Percentiles rank a stretch among this genome's conserved stretches.
These are phyloP conservation scores for Lactifluus subvellereus DNA, from an alignment of 768 basidiomycete genomes.

Conservation along the genomic window DNA sequence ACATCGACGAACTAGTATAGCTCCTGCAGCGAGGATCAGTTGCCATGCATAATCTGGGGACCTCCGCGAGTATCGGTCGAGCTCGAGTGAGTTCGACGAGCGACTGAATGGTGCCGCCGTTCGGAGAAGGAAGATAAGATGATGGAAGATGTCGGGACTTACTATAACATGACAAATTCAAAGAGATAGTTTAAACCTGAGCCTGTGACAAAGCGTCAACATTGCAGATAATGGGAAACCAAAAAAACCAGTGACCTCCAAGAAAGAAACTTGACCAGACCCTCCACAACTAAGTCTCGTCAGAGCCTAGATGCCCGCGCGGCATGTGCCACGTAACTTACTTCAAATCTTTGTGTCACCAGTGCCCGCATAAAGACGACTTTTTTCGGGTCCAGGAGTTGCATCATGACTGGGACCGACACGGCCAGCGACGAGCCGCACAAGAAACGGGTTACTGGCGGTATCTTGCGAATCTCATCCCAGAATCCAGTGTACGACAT, in stretches of 20 bases:
- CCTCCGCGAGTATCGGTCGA: slow-evolving; percentile 46
- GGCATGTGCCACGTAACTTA: slow-evolving; percentile 36
- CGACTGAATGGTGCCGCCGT: slow-evolving; percentile 41
- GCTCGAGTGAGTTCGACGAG: slow-evolving; percentile 59
- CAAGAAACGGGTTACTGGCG: slow-evolving; percentile 73
- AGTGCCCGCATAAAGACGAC: slow-evolving; percentile 47
- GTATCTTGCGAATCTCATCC: slow-evolving; percentile 70
- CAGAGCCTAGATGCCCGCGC: neutral
- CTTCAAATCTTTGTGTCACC: slow-evolving; percentile 49
- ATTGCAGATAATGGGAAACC: neutral
- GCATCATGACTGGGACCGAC: slow-evolving; percentile 51
- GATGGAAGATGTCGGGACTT: slow-evolving; percentile 20
- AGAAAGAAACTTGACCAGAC: slow-evolving; percentile 68
- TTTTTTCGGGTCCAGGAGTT: slow-evolving; percentile 46
- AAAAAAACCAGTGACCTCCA: slow-evolving; percentile 39
- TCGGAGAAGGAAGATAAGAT: neutral
- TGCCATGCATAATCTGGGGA: slow-evolving; percentile 80
- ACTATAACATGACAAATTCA: slow-evolving; percentile 71
- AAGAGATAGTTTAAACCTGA: slow-evolving; percentile 54
- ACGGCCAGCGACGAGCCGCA: slow-evolving; percentile 55
- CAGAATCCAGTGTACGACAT: slow-evolving; percentile 28
- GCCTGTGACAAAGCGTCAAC: slow-evolving; percentile 30
- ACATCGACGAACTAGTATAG: slow-evolving; percentile 46
- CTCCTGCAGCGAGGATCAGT: slow-evolving; percentile 45
- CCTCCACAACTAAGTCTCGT: slow-evolving; percentile 56